Evolutionary conservation across 2,329 filamentous ascomycete genomes (phyloP), one percentile per base, ranked within the genome.

Genomic region (Penicillium vulpinum): DNA sequence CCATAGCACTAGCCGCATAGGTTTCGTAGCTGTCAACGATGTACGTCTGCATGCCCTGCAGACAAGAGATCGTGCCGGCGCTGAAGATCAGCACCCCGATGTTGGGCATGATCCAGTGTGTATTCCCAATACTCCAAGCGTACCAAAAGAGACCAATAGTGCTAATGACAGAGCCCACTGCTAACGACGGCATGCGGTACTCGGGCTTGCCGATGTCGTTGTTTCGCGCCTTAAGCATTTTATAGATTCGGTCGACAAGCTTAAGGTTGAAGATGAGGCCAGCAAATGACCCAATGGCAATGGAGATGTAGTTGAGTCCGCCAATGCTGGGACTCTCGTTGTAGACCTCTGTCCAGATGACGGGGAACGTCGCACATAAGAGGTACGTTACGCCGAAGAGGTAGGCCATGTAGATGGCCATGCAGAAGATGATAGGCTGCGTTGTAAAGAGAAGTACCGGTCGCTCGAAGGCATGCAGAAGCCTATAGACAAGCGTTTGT

Each of bases 371-470:
- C 1, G 46, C 33, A 21, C 39, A 13, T 10, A 40, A 21, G 6
- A 50, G 35, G 10, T 39, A 50, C 5, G 35, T 39, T 7, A 50
- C 10, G 4, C 47, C 47, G n/a, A 39, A 50, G 47, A 39, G 33
- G 56, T 84, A 81, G 0, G 79, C 84, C 55, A 79, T 78, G 59
- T 85, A 81, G 5, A 81, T 33, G 0, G 82, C 76, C 0, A 81
- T 68, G n/a, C 80, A 73, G 59, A 83, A 81, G 24, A 87, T 77
- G 52, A 85, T 84, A 6, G 83, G 82, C 50, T 86, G 83, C 2
- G 81, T 83, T 1, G 60, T 62, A 0, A 87, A 72, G 7, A 87
- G 71, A 1, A 77, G 75, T 26, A 85, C 73, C 0, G 85, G 85
- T 0, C 84, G 76, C 45, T 50, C 51, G 24, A 58, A 55, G n/a